Base-by-base conservation (phyloP, 371 early-diverging fungal genomes). In the Apophysomyces ossiformis region DNA sequence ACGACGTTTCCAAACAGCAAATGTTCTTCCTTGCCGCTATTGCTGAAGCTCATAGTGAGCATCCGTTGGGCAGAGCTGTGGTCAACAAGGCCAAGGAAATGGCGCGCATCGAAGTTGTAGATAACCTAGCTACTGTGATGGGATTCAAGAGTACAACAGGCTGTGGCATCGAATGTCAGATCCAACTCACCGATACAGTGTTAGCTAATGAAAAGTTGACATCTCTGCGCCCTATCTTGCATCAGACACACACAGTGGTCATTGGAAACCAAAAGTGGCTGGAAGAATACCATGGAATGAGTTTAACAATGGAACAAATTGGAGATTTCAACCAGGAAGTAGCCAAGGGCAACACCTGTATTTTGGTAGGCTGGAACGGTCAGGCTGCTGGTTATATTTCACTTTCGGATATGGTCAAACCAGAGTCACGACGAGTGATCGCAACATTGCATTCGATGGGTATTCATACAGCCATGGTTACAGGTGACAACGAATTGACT, bases 401-500 rank as follows among this genome's bases (percentile, higher is more conserved):
- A 0, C 74, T 98, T n/a, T 86, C 96, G 8, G 99, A 98, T 72
- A 78, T 76, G 12, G 66, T 97, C 69, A 93, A 94, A 47, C 92
- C 95, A 0, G 94, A 95, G 67, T 78, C 97, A 0, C 72, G 78
- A 35, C 69, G 79, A 4, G 87, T 93, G 0, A 83, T 98, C 1
- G 82, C 83, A 8, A 86, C 90, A 1, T 75, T 98, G 41, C 84
- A 87, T 60, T 57, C 60, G 1, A 90, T 98, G 87, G 92, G 92
- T 18, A 84, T 97, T 26, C 79, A 83, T 12, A 87, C 87, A 8
- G 86, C 90, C 11, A 96, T 99, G 95, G 90, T 95, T 18, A 97
- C 99, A 0, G 99, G 99, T 15, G 99, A 99, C 70, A 92, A 94
- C 61, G 82, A 77, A 41, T 62, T 90, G 59, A 95, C 98, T 0